Evolutionary conservation across 768 basidiomycete genomes (phyloP).

Genomic region (Hysterangium stoloniferum): DNA sequence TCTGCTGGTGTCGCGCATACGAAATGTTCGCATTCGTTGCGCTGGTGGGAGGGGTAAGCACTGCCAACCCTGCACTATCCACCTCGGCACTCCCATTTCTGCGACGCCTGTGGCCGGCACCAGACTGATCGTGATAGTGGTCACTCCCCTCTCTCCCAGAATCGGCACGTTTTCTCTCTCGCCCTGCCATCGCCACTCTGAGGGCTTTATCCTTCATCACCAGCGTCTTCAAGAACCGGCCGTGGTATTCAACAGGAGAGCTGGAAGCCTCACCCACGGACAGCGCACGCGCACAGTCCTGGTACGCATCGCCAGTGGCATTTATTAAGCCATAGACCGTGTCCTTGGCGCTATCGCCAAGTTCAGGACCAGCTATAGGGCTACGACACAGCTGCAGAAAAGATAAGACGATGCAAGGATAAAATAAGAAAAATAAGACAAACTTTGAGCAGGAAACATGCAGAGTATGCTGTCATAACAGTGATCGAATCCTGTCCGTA

Average conservation of each 20-base stretch:
- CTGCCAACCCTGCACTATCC: not conserved
- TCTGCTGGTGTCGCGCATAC: not conserved
- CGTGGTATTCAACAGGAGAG: constrained; percentile 66
- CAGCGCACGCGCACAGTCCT: constrained; percentile 51
- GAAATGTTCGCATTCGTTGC: not conserved
- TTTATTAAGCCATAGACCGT: constrained; percentile 61
- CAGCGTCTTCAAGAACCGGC: constrained; percentile 68
- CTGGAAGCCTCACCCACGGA: constrained; percentile 21
- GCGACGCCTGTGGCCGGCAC: too few species aligned
- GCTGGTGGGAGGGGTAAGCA: not conserved
- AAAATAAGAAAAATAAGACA: constrained; percentile 8
- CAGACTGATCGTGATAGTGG: not conserved
- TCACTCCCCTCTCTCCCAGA: not conserved
- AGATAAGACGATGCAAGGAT: constrained; percentile 10
- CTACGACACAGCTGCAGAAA: constrained; percentile 61
- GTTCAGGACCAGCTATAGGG: constrained; percentile 45
- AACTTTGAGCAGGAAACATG: constrained; percentile 73
- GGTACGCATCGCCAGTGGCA: constrained; percentile 70
- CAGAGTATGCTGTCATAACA: constrained; percentile 81
- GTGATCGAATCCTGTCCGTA: constrained; percentile 82
- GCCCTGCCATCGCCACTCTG: constrained; percentile 36
- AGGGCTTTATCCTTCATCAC: constrained; percentile 52
- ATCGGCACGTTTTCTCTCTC: constrained; percentile 1
- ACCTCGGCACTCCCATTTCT: not conserved
- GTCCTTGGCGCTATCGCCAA: constrained; percentile 51